phyloP scores from a whole-genome alignment of 2,329 filamentous ascomycete genomes.

The Colletotrichum musicola region DNA sequence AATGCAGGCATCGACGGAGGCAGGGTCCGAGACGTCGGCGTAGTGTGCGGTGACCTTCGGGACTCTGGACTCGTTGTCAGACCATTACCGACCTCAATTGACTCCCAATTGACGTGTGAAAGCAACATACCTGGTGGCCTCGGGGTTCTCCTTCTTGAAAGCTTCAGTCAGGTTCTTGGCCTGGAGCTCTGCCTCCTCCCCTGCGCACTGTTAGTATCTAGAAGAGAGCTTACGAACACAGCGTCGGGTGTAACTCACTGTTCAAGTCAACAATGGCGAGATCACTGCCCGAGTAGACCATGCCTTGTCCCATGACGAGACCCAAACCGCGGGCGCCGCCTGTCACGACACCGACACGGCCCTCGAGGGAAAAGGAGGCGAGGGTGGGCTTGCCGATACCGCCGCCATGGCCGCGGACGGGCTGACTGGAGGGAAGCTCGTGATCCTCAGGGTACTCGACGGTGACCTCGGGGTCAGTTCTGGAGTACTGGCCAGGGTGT shows the following conservation, averaged over 20 bases:
- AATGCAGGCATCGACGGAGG: constrained; percentile 82
- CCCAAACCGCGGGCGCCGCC: constrained; percentile 91
- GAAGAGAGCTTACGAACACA: too few species aligned
- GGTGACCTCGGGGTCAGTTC: constrained; percentile 82
- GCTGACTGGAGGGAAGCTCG: constrained; percentile 77
- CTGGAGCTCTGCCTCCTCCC: constrained; percentile 83
- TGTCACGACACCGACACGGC: constrained; percentile 86
- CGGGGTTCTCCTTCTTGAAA: constrained; percentile 85
- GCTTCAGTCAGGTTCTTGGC: constrained; percentile 79
- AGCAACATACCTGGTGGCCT: constrained; percentile 69
- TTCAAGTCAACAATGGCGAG: constrained; percentile 95
- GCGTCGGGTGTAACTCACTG: constrained; percentile 68
- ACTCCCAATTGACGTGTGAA: not conserved
- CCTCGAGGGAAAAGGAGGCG: constrained; percentile 87
- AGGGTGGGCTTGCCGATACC: constrained; percentile 88
- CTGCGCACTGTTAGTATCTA: constrained; percentile 10
- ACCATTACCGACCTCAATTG: not conserved
- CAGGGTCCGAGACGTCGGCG: constrained; percentile 84
- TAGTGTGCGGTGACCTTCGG: constrained; percentile 92
- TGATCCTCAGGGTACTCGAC: constrained; percentile 83
- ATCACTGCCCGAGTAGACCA: constrained; percentile 89
- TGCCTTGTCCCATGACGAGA: constrained; percentile 91
- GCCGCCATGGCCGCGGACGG: constrained; percentile 81
- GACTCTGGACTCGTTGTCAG: constrained; percentile 58
- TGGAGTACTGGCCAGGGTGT: constrained; percentile 74